phyloP scores from a whole-genome alignment of 257 asterid species.

The Agastache rugosa region DNA sequence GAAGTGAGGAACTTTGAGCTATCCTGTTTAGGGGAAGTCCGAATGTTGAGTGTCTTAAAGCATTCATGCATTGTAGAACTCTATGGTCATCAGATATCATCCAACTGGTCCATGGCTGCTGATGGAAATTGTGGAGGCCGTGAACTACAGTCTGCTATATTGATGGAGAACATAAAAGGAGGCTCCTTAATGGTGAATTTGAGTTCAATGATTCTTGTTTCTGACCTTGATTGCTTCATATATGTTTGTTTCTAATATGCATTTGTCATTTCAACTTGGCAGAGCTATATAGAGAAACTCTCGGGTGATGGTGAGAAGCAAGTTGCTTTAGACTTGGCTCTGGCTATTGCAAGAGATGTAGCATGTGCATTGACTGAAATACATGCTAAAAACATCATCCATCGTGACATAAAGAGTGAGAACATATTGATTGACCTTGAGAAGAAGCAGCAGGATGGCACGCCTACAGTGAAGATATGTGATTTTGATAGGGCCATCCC shows the following conservation, averaged over 20 bases:
- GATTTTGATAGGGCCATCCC: constrained; percentile 93
- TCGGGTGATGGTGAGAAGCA: constrained; percentile 59
- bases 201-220: background rate
- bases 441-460: constrained; percentile 65
- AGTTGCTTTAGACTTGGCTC: constrained; percentile 55
- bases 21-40: constrained; percentile 82
- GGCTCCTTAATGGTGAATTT: constrained; percentile 81
- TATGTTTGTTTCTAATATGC: constrained; percentile 11
- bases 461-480: constrained; percentile 84
- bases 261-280: constrained; percentile 32
- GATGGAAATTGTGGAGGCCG: constrained; percentile 66
- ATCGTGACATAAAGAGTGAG: constrained; percentile 92
- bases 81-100: constrained; percentile 90
- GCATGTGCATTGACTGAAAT: constrained; percentile 74
- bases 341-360: constrained; percentile 77
- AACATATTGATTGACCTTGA: constrained; percentile 83
- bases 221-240: constrained; percentile 49
- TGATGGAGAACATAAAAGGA: constrained; percentile 91
- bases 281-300: constrained; percentile 72
- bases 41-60: constrained; percentile 77
- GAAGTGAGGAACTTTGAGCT: constrained; percentile 79
- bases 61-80: constrained; percentile 81
- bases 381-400: constrained; percentile 79
- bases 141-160: constrained; percentile 66
- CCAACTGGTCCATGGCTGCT: constrained; percentile 65